phyloP scores from a whole-genome alignment of 495 filamentous ascomycete genomes.

The Chaetomium tenue region DNA sequence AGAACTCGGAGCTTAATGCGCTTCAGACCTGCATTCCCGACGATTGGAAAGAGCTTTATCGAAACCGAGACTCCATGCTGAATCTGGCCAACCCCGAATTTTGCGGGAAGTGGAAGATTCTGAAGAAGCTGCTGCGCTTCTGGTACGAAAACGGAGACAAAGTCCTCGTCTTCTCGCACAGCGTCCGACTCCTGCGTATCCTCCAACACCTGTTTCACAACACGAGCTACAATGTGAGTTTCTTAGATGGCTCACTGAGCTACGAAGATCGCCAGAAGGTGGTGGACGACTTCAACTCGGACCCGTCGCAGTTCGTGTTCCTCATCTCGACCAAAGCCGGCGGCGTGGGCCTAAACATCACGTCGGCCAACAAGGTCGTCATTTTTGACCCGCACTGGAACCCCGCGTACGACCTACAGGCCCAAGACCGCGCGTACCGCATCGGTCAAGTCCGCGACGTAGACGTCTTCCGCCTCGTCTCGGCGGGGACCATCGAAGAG shows the following conservation, averaged over 20 bases:
- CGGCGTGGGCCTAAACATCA: slow-evolving; percentile 87
- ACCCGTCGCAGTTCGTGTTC: slow-evolving; percentile 88
- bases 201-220: slow-evolving; percentile 81
- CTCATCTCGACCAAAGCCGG: slow-evolving; percentile 92
- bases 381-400: slow-evolving; percentile 99
- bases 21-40: slow-evolving; percentile 74
- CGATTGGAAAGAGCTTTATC: slow-evolving; percentile 73
- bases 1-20: slow-evolving; percentile 72
- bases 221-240: slow-evolving; percentile 88
- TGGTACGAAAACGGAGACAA: slow-evolving; percentile 92
- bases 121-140: slow-evolving; percentile 80
- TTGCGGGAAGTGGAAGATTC: slow-evolving; percentile 95
- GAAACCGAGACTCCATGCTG: slow-evolving; percentile 70
- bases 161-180: slow-evolving; percentile 89
- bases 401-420: slow-evolving; percentile 87
- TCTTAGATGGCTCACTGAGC: slow-evolving; percentile 83
- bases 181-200: slow-evolving; percentile 80
- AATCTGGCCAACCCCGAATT: slow-evolving; percentile 87
- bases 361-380: slow-evolving; percentile 96
- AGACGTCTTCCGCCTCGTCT: slow-evolving; percentile 94
- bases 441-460: slow-evolving; percentile 93
- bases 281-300: slow-evolving; percentile 90
- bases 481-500: slow-evolving; percentile 91
- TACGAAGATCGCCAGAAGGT: slow-evolving; percentile 78
- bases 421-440: slow-evolving; percentile 93